Evolutionary conservation across 2,329 filamentous ascomycete genomes (phyloP).

Genomic region (Botrytis porri): DNA sequence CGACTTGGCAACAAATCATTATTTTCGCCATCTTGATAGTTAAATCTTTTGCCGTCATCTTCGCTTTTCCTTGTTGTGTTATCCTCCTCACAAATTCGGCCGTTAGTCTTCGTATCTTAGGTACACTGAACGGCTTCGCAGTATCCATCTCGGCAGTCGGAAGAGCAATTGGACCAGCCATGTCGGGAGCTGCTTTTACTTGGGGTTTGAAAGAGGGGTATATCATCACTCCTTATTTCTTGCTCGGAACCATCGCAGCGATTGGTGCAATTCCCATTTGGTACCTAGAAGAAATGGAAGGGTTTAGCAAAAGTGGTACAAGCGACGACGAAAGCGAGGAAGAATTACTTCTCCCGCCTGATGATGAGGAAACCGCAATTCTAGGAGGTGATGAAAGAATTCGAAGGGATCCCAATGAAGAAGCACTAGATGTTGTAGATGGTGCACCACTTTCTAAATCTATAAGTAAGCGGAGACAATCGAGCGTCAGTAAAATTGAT

Average conservation of each 20-base stretch:
- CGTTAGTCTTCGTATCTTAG: conserved; percentile 69
- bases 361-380: conserved; percentile 26
- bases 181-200: conserved; percentile 70
- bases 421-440: conserved; percentile 29
- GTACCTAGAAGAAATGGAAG: conserved; percentile 71
- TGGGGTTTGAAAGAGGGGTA: conserved; percentile 74
- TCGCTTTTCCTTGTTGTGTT: conserved; percentile 84
- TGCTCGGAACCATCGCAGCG: conserved; percentile 61
- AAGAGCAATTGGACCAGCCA: conserved; percentile 72
- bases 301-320: conserved; percentile 49
- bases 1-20: conserved; percentile 51
- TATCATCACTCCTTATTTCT: conserved; percentile 78
- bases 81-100: conserved; percentile 91
- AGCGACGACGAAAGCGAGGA: conserved; percentile 37
- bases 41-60: conserved; percentile 74
- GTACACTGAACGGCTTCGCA: conserved; percentile 87
- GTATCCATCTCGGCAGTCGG: conserved; percentile 80
- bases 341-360: conserved; percentile 23
- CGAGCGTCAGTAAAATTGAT: not conserved
- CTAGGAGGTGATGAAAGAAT: conserved; percentile 28
- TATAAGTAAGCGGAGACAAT: not conserved
- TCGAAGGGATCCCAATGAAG: conserved; percentile 27
- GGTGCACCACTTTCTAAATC: conserved; percentile 20
- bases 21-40: conserved; percentile 67
- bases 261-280: conserved; percentile 70